Base-by-base conservation (phyloP, 176 grass and related monocot genomes). In the Secale cereale region DNA sequence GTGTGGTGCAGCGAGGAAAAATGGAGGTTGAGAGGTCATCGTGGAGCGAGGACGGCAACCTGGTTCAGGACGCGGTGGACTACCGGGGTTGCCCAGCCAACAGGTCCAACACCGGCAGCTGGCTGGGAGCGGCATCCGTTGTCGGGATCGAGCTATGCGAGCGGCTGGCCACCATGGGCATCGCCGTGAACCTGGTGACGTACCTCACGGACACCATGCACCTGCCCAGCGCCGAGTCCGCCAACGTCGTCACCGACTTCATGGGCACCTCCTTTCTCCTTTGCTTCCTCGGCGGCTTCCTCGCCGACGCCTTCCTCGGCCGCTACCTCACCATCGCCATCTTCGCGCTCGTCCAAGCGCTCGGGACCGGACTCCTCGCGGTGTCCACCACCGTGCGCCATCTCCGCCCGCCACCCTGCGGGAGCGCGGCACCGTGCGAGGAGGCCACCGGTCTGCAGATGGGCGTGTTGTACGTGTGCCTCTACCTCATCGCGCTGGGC, bases 211-310 rank as follows among this genome's bases (percentile, higher is more conserved):
- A 64, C 35, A 94, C 95, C 16, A 94, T 97, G 95, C 95, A 97
- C 70, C 88, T 97, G 64, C 86, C 95, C 22, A 94, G 95, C 32
- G 92, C 95, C 8, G 82, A 69, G 1, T 90, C 95, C 11, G 95
- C 95, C 23, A 97, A 97, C 74, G 86, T 97, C 56, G 95, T 97
- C 67, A 91, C 95, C 7, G 90, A 97, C 76, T 97, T 97, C 92
- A 76, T 97, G 90, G 95, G 95, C 84, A 97, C 95, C 37, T 97
- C 83, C 48, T 97, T 94, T 87, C 88, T 97, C 81, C 90, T 97
- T 60, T 97, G 92, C 88, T 80, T 97, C 74, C 86, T 97, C 45
- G 95, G 90, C 30, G 95, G 95, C 12, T 97, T 97, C 84, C 86
- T 97, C 41, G 95, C 95, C 23, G 95, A 97, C 82, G 92, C 95